These are phyloP conservation scores for Violaceomyces palustris DNA, from an alignment of 1,284 basidiomycete genomes.

Conservation along the genomic window DNA sequence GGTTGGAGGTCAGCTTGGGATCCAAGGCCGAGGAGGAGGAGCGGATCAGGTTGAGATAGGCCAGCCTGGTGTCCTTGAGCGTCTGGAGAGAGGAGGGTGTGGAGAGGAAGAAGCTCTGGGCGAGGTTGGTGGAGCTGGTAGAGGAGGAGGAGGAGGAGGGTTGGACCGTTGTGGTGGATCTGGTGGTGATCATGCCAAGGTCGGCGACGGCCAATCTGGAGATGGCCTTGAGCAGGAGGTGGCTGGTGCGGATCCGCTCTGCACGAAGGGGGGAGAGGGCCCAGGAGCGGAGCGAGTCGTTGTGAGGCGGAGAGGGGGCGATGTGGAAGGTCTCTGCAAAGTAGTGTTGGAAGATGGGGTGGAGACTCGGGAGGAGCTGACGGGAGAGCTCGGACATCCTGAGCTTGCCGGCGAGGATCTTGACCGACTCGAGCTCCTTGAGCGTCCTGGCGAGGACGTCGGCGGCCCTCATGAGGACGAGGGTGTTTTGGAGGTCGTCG, in stretches of 20 bases:
- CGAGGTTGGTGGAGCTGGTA: conserved; percentile 29
- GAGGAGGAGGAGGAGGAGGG: conserved; percentile 16
- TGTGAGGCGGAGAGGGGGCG: too few species aligned
- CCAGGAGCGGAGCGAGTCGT: conserved; percentile 20
- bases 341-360: conserved; percentile 42
- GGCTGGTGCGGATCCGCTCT: conserved; percentile 44
- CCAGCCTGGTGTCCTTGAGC: conserved; percentile 27
- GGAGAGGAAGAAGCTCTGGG: conserved; percentile 42
- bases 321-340: conserved; percentile 37
- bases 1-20: conserved; percentile 1
- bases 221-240: conserved; percentile 44
- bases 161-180: too few species aligned
- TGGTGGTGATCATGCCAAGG: conserved; percentile 37
- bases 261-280: conserved; percentile 21
- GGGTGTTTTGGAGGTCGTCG: conserved; percentile 19
- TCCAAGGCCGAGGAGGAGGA: conserved; percentile 7
- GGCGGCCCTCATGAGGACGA: conserved; percentile 37
- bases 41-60: conserved; percentile 23
- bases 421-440: conserved; percentile 47
- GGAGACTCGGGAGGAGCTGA: conserved; percentile 39
- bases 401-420: conserved; percentile 47
- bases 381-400: conserved; percentile 49
- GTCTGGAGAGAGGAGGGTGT: conserved; percentile 37
- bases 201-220: conserved; percentile 42
- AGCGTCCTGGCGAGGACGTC: conserved; percentile 41